Evolutionary conservation across 768 basidiomycete species (phyloP).

Genomic region (Paxillus ammoniavirescens): DNA sequence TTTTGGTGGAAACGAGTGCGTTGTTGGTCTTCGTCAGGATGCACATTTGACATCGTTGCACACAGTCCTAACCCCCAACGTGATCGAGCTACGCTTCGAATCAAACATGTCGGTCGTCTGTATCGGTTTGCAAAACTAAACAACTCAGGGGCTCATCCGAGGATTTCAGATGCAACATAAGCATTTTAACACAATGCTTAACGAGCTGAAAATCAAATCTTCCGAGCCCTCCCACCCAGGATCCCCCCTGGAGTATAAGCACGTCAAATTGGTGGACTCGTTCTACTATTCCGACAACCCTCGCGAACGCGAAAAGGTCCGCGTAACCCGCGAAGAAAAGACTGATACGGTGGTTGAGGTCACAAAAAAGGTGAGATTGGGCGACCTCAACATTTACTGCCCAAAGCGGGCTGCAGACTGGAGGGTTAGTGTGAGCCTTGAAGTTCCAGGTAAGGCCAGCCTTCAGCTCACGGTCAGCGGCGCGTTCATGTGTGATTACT

Average conservation of each 20-base stretch:
- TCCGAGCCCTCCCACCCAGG: constrained; percentile 49
- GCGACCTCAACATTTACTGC: constrained; percentile 82
- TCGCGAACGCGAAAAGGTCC: constrained; percentile 55
- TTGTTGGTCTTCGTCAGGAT: constrained; percentile 13
- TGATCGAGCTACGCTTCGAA: constrained; percentile 72
- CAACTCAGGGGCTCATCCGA: constrained; percentile 11
- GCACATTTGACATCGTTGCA: not conserved
- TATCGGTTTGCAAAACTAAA: constrained; percentile 16
- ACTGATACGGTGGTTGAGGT: constrained; percentile 61
- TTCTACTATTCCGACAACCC: constrained; percentile 57
- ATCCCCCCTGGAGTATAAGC: constrained; percentile 68
- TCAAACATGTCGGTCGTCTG: constrained; percentile 89
- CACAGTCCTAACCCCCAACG: constrained; percentile 67
- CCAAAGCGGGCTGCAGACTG: constrained; percentile 86
- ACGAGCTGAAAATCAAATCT: constrained; percentile 66
- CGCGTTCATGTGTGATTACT: not conserved
- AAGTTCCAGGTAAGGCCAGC: constrained; percentile 70
- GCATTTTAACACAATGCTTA: constrained; percentile 85
- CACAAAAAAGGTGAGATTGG: constrained; percentile 79
- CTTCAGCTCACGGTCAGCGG: not conserved
- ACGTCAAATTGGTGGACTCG: constrained; percentile 75
- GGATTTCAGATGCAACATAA: constrained; percentile 73
- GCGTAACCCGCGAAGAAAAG: constrained; percentile 83
- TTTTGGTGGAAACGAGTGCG: constrained; percentile 84
- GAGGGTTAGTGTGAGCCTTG: constrained; percentile 90